Evolutionary conservation across 495 filamentous ascomycete genomes (phyloP), one percentile per base, ranked within the genome.

Genomic region (Neurospora sp.): DNA sequence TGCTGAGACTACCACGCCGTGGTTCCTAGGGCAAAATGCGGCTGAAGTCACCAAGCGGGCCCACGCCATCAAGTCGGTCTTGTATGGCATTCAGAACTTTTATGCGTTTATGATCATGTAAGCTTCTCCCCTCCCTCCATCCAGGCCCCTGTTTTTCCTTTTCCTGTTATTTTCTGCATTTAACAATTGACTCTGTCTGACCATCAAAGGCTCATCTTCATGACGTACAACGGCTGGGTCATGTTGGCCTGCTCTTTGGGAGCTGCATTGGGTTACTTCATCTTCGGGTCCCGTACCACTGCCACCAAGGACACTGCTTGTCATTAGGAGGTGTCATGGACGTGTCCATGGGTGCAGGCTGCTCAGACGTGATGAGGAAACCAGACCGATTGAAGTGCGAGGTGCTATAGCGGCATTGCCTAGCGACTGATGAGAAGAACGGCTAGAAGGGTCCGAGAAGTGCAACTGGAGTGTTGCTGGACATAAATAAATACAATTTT

Each of bases 31-130:
- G 77, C 87, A 87, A 75, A 88, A 83, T 80, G 79, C 79, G 70
- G 75, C 77, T 69, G 76, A 81, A 85, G 86, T 90, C 87, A 90
- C 80, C 74, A 80, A 81, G 78, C 88, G 84, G 72, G 90, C 89
- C n/a, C 93, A 91, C 81, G 77, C 93, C 72, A 84, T 92, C 76
- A 92, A 97, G 85, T 91, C 92, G 40, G 81, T 88, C 23, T 84
- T 99, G 75, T 99, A 99, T 83, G 96, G 90, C 35, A 83, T 94
- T 42, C 96, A 99, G 87, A 95, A 94, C 72, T 99, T 98, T 79
- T 99, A 99, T 83, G 95, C 94, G 69, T 98, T 99, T 78, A 98
- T 99, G 84, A 96, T 99, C 77, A 99, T 99, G 96, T 98, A 78
- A 90, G 94, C 46, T 16, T 16, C 14, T 18, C 12, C 40, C 40